Conservation (phyloP, 768 basidiomycete genomes). For the Mycena indigotica region DNA sequence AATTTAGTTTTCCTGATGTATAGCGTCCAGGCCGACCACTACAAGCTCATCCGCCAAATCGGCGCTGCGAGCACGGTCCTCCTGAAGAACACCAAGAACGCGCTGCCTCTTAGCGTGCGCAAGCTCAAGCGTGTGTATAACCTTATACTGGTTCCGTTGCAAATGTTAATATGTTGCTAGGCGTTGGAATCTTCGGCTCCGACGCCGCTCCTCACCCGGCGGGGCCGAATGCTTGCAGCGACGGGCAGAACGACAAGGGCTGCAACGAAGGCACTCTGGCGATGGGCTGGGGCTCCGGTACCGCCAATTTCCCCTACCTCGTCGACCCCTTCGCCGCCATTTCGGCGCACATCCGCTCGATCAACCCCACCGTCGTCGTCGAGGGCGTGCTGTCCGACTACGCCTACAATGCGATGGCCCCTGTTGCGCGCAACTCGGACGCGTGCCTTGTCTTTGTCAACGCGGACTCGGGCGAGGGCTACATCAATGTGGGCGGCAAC, state of each 20-base stretch:
- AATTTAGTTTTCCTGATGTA: no score
- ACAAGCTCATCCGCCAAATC: slow-evolving; percentile 57
- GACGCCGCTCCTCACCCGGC: slow-evolving; percentile 37
- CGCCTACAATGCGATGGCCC: slow-evolving; percentile 27
- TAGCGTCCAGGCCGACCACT: slow-evolving; percentile 20
- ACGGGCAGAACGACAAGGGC: slow-evolving; percentile 23
- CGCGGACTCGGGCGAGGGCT: slow-evolving; percentile 47
- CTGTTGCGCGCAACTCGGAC: slow-evolving; percentile 27
- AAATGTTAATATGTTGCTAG: neutral
- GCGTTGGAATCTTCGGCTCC: slow-evolving; percentile 41
- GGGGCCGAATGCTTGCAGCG: slow-evolving; percentile 34
- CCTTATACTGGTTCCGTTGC: neutral
- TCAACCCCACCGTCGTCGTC: slow-evolving; percentile 26
- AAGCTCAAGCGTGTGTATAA: slow-evolving; percentile 36
- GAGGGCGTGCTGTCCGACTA: slow-evolving; percentile 33
- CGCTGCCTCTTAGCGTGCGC: slow-evolving; percentile 43
- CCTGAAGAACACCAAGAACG: slow-evolving; percentile 58
- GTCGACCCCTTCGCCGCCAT: slow-evolving; percentile 27
- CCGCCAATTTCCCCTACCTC: slow-evolving; percentile 36
- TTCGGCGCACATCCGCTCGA: slow-evolving; percentile 24
- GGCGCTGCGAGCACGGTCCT: slow-evolving; percentile 65
- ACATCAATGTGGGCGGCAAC: slow-evolving; percentile 43
- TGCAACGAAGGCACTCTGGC: slow-evolving; percentile 45
- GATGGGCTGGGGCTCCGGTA: slow-evolving; percentile 50
- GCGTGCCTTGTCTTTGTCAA: slow-evolving; percentile 28